phyloP scores from a whole-genome alignment of 202 grass and related monocot species.

The Schoenoplectus triqueter region DNA sequence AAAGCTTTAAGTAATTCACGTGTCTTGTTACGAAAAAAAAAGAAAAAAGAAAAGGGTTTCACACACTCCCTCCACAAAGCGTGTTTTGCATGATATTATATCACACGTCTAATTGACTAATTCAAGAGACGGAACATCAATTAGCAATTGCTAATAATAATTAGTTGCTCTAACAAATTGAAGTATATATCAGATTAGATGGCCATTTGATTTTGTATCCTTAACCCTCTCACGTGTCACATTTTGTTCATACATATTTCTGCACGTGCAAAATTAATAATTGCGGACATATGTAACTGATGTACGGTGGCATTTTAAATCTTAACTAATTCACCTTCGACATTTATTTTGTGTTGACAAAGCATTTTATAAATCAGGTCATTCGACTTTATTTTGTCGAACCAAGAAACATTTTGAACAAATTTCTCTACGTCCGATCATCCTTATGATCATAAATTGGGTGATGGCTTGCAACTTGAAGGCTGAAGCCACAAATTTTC shows the following conservation, averaged over 20 bases:
- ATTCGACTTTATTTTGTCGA: too few species aligned
- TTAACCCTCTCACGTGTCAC: neutral
- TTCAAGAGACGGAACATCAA: neutral
- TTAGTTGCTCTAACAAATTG: neutral
- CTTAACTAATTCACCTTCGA: neutral
- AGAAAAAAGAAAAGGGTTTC: neutral
- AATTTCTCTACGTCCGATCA: neutral
- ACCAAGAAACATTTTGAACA: too few species aligned
- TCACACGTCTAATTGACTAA: neutral
- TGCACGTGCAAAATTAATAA: neutral
- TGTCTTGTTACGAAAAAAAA: too few species aligned
- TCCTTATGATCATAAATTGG: neutral
- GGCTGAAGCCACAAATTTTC: neutral
- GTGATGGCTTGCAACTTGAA: neutral
- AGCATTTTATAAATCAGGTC: neutral
- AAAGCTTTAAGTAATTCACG: too few species aligned
- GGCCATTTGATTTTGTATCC: neutral
- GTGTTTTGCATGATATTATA: neutral
- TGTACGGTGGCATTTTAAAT: neutral
- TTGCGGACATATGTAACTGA: neutral
- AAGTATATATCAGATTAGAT: neutral
- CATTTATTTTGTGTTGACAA: neutral
- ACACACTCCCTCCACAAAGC: constrained; percentile 1
- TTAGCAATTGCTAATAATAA: neutral
- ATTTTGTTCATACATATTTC: neutral